These are phyloP conservation scores for Scheffersomyces ergatensis DNA, from an alignment of 805 yeast species.

Conservation along the genomic window DNA sequence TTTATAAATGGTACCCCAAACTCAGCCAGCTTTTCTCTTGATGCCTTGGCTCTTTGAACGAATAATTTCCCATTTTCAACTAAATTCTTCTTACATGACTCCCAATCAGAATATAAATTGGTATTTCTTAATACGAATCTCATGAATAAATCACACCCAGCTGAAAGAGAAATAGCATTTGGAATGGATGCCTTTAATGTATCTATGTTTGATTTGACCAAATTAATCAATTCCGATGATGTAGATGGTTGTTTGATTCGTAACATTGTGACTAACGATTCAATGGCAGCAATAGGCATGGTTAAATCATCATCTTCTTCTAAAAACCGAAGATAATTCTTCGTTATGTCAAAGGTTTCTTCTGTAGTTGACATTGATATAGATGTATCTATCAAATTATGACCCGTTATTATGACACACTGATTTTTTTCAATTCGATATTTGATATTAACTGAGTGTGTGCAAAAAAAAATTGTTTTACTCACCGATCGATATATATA, in stretches of 20 bases:
- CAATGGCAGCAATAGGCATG: constrained; percentile 99
- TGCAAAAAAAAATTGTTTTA: too few species aligned
- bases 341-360: constrained; percentile 68
- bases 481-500: too few species aligned
- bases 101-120: constrained; percentile 91
- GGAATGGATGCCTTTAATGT: constrained; percentile 76
- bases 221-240: constrained; percentile 84
- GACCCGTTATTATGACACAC: too few species aligned
- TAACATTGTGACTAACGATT: constrained; percentile 81
- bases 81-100: constrained; percentile 79
- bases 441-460: too few species aligned
- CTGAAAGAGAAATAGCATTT: constrained; percentile 89
- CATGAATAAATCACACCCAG: constrained; percentile 96
- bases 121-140: constrained; percentile 88
- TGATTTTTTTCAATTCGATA: too few species aligned
- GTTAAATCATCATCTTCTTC: constrained; percentile 95
- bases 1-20: constrained; percentile 85
- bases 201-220: constrained; percentile 73
- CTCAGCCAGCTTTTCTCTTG: constrained; percentile 83
- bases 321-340: constrained; percentile 75
- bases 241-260: constrained; percentile 86
- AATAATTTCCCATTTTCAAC: constrained; percentile 93
- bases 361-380: constrained; percentile 8
- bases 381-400: too few species aligned
- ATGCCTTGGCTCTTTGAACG: constrained; percentile 85